Base-by-base conservation (phyloP, 257 asterid species). In the Salvia miltiorrhiza region DNA sequence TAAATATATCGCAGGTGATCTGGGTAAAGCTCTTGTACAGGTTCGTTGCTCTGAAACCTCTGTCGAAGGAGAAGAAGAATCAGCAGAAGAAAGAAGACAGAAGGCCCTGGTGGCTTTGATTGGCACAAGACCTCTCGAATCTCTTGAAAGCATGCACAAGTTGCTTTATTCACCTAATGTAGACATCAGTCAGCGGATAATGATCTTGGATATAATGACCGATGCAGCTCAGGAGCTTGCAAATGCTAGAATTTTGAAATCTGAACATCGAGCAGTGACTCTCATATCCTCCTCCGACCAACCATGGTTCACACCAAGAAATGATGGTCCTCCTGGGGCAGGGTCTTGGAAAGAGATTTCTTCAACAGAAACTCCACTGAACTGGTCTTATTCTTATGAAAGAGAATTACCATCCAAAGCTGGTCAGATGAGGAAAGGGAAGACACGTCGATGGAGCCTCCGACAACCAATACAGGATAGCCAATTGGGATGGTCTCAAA, bases 201-300 rank as follows among this genome's bases (percentile, higher is more conserved):
- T 94, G 97, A 86, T 94, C 79, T 85, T 91, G 77, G 99, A 91
- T 44, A 84, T 86, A 79, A 87, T 94, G 95, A 84, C 89, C 65
- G 86, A 82, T 43, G 92, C 99, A 23, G 99, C 99, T 37, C 85
- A 87, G 79, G 99, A 94, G 81, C 96, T 94, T 76, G 84, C 97
- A 52, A 81, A 77, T 72, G 30, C 89, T 70, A 82, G 67, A 79
- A 45, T 80, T 49, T n/a, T 82, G 65, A 87, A 72, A 76, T 64
- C 78, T 45, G 82, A 76, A 35, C 72, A 40, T 20, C 87, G 26
- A 43, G 68, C 84, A 39, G 78, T 39, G 7, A 45, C 86, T 33
- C 86, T 80, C 44, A 77, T 93, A 80, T 78, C 93, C 63, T 61
- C 78, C 66, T 74, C 88, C 40, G 88, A 83, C 74, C 87, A 87